Conservation (phyloP, 768 basidiomycete species). For the Fomitopsis serialis region DNA sequence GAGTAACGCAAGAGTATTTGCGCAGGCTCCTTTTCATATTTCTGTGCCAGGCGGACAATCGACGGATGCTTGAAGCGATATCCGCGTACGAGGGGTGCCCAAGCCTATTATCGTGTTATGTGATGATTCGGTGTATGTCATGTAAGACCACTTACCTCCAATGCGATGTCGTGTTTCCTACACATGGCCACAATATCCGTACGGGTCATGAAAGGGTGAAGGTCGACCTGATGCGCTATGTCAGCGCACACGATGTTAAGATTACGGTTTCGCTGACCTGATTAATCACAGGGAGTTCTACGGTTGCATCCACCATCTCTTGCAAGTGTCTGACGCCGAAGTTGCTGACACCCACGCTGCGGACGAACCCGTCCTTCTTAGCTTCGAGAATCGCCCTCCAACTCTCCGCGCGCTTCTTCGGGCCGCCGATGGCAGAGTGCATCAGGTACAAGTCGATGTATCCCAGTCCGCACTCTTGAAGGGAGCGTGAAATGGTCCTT, state of each 20-base stretch:
- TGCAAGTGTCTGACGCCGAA: conserved; percentile 57
- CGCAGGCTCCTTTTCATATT: conserved; percentile 52
- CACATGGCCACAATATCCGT: conserved; percentile 57
- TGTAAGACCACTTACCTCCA: conserved; percentile 42
- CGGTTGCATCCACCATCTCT: conserved; percentile 41
- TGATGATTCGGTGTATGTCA: background rate
- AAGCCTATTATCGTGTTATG: conserved; percentile 40
- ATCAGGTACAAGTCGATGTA: conserved; percentile 71
- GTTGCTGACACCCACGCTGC: conserved; percentile 60
- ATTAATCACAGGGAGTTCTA: conserved; percentile 52
- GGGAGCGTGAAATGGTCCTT: conserved; percentile 46
- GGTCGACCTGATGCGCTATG: conserved; percentile 34
- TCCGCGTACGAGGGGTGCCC: conserved; percentile 67
- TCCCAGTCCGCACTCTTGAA: conserved; percentile 49
- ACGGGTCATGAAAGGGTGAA: conserved; percentile 69
- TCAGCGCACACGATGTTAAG: too few relatives aligned
- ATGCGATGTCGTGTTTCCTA: conserved; percentile 47
- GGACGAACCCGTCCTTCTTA: conserved; percentile 52
- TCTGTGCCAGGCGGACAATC: conserved; percentile 41
- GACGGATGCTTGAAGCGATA: conserved; percentile 57
- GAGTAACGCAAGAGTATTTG: conserved; percentile 68
- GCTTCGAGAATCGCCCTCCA: conserved; percentile 66
- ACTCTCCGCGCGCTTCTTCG: conserved; percentile 47
- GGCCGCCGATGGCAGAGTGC: conserved; percentile 63
- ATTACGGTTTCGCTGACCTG: conserved; percentile 36